Percentiles rank a stretch among this genome's conserved stretches.
Evolutionary conservation across 768 basidiomycete genomes (phyloP).

Genomic region (Suillus occidentalis): DNA sequence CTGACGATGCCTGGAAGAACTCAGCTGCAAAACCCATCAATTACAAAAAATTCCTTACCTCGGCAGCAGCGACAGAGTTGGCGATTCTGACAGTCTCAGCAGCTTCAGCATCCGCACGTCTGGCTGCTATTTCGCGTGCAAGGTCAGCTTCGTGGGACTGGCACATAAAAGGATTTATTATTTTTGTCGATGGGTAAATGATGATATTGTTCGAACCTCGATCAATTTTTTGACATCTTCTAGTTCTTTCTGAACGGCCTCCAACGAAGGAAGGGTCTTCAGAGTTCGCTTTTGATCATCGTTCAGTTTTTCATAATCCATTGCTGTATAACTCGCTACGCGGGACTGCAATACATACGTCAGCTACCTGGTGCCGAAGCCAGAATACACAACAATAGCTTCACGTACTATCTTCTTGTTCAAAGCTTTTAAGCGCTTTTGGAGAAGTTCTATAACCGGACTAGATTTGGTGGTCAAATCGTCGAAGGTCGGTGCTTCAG

Average conservation of each 20-base stretch:
- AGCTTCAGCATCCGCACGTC: slow-evolving; percentile 57
- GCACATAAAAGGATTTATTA: slow-evolving; percentile 1
- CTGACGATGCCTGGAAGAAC: slow-evolving; percentile 41
- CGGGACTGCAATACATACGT: slow-evolving; percentile 51
- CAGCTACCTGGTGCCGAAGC: neutral
- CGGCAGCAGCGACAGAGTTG: slow-evolving; percentile 54
- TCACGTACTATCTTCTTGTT: slow-evolving; percentile 80
- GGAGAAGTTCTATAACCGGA: slow-evolving; percentile 75
- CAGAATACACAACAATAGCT: slow-evolving; percentile 13
- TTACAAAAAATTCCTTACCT: slow-evolving; percentile 42
- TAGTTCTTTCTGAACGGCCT: slow-evolving; percentile 79
- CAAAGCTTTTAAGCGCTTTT: slow-evolving; percentile 74
- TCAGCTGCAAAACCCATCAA: neutral
- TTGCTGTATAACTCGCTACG: slow-evolving; percentile 68
- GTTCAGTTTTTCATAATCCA: slow-evolving; percentile 71
- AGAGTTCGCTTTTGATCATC: slow-evolving; percentile 82
- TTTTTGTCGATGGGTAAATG: neutral
- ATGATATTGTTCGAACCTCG: slow-evolving; percentile 54
- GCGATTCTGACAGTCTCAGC: slow-evolving; percentile 54
- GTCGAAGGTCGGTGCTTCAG: slow-evolving; percentile 43
- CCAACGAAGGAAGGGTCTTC: slow-evolving; percentile 71
- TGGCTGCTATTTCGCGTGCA: slow-evolving; percentile 52
- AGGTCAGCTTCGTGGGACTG: slow-evolving; percentile 68
- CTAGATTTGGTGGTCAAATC: slow-evolving; percentile 53
- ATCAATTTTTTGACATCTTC: slow-evolving; percentile 81